These are phyloP conservation scores for Beauveria caledonica DNA, from an alignment of 2,329 filamentous ascomycete species.

Conservation along the genomic window DNA sequence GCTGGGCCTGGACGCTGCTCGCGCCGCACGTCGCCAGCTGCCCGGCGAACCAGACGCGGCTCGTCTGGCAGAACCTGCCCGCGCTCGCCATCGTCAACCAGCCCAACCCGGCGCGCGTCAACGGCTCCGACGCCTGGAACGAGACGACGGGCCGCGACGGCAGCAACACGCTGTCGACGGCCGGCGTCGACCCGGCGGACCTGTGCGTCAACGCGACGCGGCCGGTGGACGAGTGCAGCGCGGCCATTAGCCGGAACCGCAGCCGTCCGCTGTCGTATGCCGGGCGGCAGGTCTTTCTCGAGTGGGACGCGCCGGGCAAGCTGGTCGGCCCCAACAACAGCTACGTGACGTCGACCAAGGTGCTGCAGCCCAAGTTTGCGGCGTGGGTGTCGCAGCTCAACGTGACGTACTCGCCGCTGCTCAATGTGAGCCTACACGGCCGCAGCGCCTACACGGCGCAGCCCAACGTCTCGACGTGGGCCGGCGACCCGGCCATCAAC, in stretches of 20 bases:
- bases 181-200: conserved; percentile 31
- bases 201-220: conserved; percentile 48
- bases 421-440: conserved; percentile 28
- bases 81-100: conserved; percentile 50
- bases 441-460: conserved; percentile 61
- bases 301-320: conserved; percentile 64
- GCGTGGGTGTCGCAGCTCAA: conserved; percentile 74
- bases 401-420: conserved; percentile 58
- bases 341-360: conserved; percentile 60
- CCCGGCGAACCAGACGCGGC: conserved; percentile 61
- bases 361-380: conserved; percentile 55
- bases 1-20: conserved; percentile 75
- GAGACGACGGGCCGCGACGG: conserved; percentile 53
- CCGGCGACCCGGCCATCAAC: conserved; percentile 62
- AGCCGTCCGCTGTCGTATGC: conserved; percentile 65
- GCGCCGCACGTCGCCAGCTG: conserved; percentile 76
- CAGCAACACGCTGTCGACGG: conserved; percentile 41
- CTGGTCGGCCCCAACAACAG: conserved; percentile 72
- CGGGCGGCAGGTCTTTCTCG: conserved; percentile 60
- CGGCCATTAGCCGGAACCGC: conserved; percentile 61
- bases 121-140: conserved; percentile 52
- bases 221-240: conserved; percentile 48
- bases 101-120: conserved; percentile 62
- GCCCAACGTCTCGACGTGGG: conserved; percentile 60
- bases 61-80: conserved; percentile 77